These are phyloP conservation scores for Calcarisporium arbuscula DNA, from an alignment of 2,329 filamentous ascomycete species.

Conservation along the genomic window DNA sequence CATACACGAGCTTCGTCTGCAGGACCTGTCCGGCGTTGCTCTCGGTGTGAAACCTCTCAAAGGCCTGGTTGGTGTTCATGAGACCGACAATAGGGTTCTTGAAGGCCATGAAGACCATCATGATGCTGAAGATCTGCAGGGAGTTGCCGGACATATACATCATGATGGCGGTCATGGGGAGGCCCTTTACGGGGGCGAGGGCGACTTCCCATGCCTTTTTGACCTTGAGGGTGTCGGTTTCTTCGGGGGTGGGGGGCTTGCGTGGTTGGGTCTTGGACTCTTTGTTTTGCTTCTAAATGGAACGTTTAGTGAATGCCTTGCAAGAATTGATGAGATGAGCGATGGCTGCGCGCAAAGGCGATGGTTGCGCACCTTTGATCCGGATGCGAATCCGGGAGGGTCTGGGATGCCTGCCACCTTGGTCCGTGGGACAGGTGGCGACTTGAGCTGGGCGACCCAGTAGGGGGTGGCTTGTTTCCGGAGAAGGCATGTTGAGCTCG, in stretches of 20 bases:
- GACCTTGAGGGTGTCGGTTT: slow-evolving; percentile 92
- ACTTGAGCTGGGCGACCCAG: slow-evolving; percentile 80
- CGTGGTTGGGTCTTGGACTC: slow-evolving; percentile 45
- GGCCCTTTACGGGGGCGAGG: slow-evolving; percentile 82
- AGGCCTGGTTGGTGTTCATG: slow-evolving; percentile 76
- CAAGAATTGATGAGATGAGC: slow-evolving; percentile 4
- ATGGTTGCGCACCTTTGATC: slow-evolving; percentile 47
- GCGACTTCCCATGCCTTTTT: slow-evolving; percentile 99
- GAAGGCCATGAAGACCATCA: slow-evolving; percentile 99
- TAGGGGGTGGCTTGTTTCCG: slow-evolving; percentile 44
- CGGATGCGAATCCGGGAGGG: slow-evolving; percentile 72
- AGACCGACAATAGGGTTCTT: slow-evolving; percentile 89
- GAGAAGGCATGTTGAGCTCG: slow-evolving; percentile 21
- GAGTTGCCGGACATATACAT: slow-evolving; percentile 99
- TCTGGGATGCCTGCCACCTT: slow-evolving; percentile 69
- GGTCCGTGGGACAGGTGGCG: slow-evolving; percentile 57
- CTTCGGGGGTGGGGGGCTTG: slow-evolving; percentile 66
- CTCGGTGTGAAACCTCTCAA: slow-evolving; percentile 83
- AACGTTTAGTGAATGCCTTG: too few relatives aligned
- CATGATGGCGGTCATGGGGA: slow-evolving; percentile 98
- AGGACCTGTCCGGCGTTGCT: slow-evolving; percentile 67
- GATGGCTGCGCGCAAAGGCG: background rate
- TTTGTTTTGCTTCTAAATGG: slow-evolving; percentile 42
- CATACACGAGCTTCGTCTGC: slow-evolving; percentile 80
- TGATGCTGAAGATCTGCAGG: slow-evolving; percentile 97